Evolutionary conservation across 306 rosid genomes (phyloP), one percentile per base, ranked within the genome.

Genomic region (Acacia acuminata): DNA sequence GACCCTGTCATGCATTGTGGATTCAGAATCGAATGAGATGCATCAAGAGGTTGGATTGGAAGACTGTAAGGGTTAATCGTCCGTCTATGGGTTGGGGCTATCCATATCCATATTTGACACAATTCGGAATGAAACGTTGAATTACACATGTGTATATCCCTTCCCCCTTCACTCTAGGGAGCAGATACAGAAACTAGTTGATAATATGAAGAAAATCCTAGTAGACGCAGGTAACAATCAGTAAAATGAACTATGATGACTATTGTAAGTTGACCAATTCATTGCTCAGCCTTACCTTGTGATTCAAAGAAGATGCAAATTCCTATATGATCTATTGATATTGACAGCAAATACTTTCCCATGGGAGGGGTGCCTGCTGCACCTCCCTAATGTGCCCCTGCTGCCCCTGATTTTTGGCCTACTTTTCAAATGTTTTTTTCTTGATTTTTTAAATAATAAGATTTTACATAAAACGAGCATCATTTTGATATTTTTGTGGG

Each of bases 151-250:
- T n/a, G n/a, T n/a, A n/a, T n/a, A n/a, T n/a, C n/a, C n/a, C n/a
- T n/a, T n/a, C n/a, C n/a, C n/a, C n/a, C n/a, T 74, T 86, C 96
- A 91, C 80, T 94, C 94, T 1, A 87, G 93, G 85, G 92, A 94
- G 81, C 99, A 94, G 86, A 89, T 96, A 86, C 84, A 88, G 70
- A 92, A 42, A 56, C 74, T 96, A 17, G 69, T 90, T 4, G 88
- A 94, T 78, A 82, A 81, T 81, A 92, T 90, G 98, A 96, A 89
- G 88, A 87, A 85, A 78, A 76, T 94, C 83, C 89, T 92, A 81
- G 90, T 87, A 63, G 89, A 84, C 73, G 87, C 77, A 66, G 82
- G 86, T 83, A 53, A 81, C 50, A 77, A 70, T 60, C 66, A 85
- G 69, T 79, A 87, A 77, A 58, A 48, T 74, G 89, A 75, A 78